A percentile compares a stretch with the other conserved stretches of the same genome.
Evolutionary conservation across 352 stramenopile species (phyloP).

Genomic region (Detonula confervacea): DNA sequence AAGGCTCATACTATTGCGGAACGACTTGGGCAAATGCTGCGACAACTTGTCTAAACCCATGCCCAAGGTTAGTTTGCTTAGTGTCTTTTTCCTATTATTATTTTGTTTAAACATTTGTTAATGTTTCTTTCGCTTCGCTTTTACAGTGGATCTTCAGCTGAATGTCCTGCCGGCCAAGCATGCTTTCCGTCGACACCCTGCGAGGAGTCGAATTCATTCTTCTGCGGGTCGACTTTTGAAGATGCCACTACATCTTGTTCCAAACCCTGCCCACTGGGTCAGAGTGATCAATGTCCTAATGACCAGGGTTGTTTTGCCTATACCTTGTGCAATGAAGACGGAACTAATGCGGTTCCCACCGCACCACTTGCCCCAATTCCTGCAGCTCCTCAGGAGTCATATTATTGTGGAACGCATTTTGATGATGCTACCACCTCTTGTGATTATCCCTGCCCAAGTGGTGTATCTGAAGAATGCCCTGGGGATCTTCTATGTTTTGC

Average conservation of each 20-base stretch:
- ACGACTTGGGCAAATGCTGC: conserved; percentile 49
- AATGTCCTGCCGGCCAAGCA: conserved; percentile 38
- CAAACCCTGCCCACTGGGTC: conserved; percentile 18
- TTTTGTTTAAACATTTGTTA: background rate
- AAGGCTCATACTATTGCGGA: conserved; percentile 51
- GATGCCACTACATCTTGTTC: conserved; percentile 21
- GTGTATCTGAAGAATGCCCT: conserved; percentile 32
- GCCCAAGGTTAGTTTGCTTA: conserved; percentile 16
- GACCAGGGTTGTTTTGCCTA: conserved; percentile 36
- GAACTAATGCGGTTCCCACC: conserved; percentile 15
- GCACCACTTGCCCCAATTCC: conserved; percentile 3
- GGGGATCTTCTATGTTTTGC: conserved; percentile 39
- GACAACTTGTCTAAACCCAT: conserved; percentile 44
- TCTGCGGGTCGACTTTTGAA: conserved; percentile 44
- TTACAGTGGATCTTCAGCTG: conserved; percentile 14
- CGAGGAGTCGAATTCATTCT: conserved; percentile 52
- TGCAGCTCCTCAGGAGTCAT: conserved; percentile 15
- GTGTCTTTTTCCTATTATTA: background rate
- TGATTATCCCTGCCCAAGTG: conserved; percentile 29
- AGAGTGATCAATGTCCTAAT: conserved; percentile 30
- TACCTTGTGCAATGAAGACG: conserved; percentile 32
- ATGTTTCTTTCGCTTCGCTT: background rate
- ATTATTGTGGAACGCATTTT: conserved; percentile 40
- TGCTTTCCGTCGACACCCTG: conserved; percentile 57
- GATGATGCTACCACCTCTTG: conserved; percentile 35